Base-by-base conservation (phyloP, 352 stramenopile genomes). In the Phytophthora vignae region DNA sequence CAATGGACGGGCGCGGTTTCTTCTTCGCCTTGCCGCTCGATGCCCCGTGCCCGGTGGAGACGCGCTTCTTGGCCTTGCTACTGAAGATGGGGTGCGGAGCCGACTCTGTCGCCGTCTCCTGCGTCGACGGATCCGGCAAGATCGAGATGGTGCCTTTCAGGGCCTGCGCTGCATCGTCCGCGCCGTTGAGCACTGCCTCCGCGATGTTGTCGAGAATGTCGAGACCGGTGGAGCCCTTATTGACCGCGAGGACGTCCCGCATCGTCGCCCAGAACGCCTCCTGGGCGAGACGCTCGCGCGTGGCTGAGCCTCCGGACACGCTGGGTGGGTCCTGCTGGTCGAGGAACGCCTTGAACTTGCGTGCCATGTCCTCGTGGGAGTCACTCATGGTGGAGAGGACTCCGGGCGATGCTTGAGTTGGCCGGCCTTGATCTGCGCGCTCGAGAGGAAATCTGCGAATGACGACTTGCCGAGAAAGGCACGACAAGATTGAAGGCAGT, bases 231-330 rank as follows among this genome's bases (percentile, higher is more conserved):
- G 42, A 50, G 0, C 7, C 42, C 0, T 22, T 19, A 17, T 50
- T 25, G 42, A 50, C 10, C 0, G 42, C 6, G 17, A 14, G 42
- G 1, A 50, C 3, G 8, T 9, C 42, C 0, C 42, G 17, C 17
- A 50, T 50, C 42, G 9, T n/a, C 2, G 14, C 1, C 42, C 42
- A 50, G 42, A 50, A 50, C 7, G 0, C 17, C 1, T 6, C 19
- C 17, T 22, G 42, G 0, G 42, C 42, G 17, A 11, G 15, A 3
- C 42, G 42, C 14, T 14, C 12, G 0, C 12, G 12, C 3, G 38
- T n/a, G 0, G 38, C 6, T 8, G 17, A 12, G 5, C 17, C n/a
- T 0, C 1, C 6, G 0, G 42, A 6, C 17, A 17, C 3, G 17
- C 17, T 22, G 0, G 15, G 17, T 17, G n/a, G n/a, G 17, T 50